Percentiles rank a stretch among this genome's conserved stretches.
Conservation (phyloP, 1,284 basidiomycete genomes). For the Marasmius tenuissimus region DNA sequence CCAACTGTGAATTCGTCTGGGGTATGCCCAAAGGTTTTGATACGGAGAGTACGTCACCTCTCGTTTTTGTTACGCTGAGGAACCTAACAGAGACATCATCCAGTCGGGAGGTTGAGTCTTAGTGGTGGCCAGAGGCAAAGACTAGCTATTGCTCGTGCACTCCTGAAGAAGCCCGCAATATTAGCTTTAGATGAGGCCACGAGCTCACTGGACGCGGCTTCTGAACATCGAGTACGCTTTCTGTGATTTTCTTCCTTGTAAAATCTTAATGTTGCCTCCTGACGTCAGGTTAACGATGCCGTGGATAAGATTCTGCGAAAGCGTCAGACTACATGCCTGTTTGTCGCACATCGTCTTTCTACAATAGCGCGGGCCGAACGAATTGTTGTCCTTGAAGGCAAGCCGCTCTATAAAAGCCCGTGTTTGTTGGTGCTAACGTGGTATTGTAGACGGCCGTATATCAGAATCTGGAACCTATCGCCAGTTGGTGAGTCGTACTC, state of each 20-base stretch:
- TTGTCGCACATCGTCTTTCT: slow-evolving; percentile 86
- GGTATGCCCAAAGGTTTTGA: slow-evolving; percentile 76
- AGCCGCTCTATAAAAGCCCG: slow-evolving; percentile 11
- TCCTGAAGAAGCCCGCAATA: slow-evolving; percentile 84
- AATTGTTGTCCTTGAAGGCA: slow-evolving; percentile 85
- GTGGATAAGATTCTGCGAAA: slow-evolving; percentile 83
- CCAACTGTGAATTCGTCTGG: slow-evolving; percentile 97
- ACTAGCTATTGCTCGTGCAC: slow-evolving; percentile 76
- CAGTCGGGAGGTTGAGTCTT: slow-evolving; percentile 73
- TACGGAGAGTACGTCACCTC: slow-evolving; percentile 33
- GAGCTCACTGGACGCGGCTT: slow-evolving; percentile 84
- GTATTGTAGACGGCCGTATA: slow-evolving; percentile 66
- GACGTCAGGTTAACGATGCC: slow-evolving; percentile 78
- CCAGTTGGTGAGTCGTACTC: slow-evolving; percentile 55
- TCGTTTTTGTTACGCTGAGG: background rate
- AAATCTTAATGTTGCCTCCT: slow-evolving; percentile 4
- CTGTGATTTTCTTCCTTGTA: background rate
- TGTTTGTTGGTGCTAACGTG: background rate
- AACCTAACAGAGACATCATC: slow-evolving; percentile 1
- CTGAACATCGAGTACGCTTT: slow-evolving; percentile 67
- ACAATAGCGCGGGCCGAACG: slow-evolving; percentile 84
- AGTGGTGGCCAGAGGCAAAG: slow-evolving; percentile 78
- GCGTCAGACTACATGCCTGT: slow-evolving; percentile 81
- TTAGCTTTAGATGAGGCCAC: slow-evolving; percentile 84
- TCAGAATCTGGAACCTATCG: slow-evolving; percentile 85